Conservation (phyloP, 352 stramenopile genomes). For the Pythium guiyangense region DNA sequence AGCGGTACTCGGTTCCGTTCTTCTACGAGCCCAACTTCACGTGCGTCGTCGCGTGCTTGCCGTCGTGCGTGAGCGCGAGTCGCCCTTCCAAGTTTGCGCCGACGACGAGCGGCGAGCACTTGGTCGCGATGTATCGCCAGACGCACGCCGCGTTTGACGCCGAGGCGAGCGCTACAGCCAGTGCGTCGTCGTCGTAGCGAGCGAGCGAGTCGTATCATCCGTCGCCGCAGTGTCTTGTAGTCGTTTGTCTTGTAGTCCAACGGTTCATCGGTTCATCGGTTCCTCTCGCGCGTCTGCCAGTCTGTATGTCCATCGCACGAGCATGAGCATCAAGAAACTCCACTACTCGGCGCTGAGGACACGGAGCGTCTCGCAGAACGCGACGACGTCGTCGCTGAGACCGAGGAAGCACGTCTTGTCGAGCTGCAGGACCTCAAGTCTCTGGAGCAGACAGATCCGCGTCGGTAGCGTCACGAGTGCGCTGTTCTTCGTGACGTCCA, state of each 20-base stretch:
- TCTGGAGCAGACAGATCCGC: slow-evolving; percentile 17
- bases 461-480: slow-evolving; percentile 23
- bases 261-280: too few species aligned
- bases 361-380: slow-evolving; percentile 25
- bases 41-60: slow-evolving; percentile 57
- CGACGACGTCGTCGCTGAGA: slow-evolving; percentile 23
- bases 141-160: slow-evolving; percentile 56
- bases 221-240: too few species aligned
- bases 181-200: too few species aligned
- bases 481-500: slow-evolving; percentile 37
- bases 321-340: too few species aligned
- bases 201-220: too few species aligned
- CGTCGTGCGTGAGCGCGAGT: slow-evolving; percentile 42
- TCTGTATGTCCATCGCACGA: too few species aligned
- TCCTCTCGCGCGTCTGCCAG: too few species aligned
- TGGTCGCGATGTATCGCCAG: slow-evolving; percentile 71
- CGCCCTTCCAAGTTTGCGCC: slow-evolving; percentile 51
- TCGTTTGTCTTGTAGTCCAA: too few species aligned
- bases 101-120: slow-evolving; percentile 70
- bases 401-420: slow-evolving; percentile 52
- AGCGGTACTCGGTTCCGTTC: slow-evolving; percentile 74
- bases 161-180: background rate
- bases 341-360: too few species aligned
- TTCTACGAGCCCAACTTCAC: slow-evolving; percentile 78
- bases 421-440: slow-evolving; percentile 30